Evolutionary conservation across 371 early-diverging fungal species (phyloP), one percentile per base, ranked within the genome.

Genomic region (Funneliformis caledonium): DNA sequence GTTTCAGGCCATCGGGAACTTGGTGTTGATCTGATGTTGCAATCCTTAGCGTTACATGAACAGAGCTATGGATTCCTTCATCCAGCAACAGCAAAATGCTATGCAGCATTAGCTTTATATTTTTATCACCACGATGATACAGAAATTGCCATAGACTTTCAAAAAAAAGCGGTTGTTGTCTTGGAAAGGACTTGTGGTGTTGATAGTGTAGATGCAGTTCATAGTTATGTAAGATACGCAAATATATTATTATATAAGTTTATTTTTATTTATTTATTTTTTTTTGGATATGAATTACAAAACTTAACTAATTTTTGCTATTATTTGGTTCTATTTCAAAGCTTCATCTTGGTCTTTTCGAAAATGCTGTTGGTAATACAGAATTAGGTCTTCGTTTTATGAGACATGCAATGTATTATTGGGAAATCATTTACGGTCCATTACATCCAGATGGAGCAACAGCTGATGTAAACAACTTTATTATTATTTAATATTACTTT

Each of bases 51-150:
- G 5, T 86, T 97, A 68, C 96, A 94, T 84, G 98, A 98, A 86
- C 97, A 97, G 84, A 93, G 93, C 3, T 96, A 93, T 84, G 97
- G 97, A 33, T 94, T 94, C 83, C 84, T 98, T 81, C 97, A 97
- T 83, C 92, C 95, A 0, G 96, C 95, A 78, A 95, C 96, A 2
- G 94, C 93, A 42, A 93, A 94, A 43, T 93, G 94, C 82, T 96
- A 95, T 85, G 91, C 93, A 14, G 91, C 91, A n/a, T 85, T 97
- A 62, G 96, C 97, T n/a, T 91, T 95, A 91, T 88, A 94, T 47
- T 93, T 94, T 82, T 94, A 94, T 82, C 92, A 95, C 33, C 84
- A 89, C 8, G 93, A 92, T n/a, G 94, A 97, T 42, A 84, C 87
- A 61, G 94, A 93, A 76, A 84, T 89, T 45, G 95, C 97, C 4